phyloP scores from a whole-genome alignment of 768 basidiomycete species.

The Termitomyces sp. region DNA sequence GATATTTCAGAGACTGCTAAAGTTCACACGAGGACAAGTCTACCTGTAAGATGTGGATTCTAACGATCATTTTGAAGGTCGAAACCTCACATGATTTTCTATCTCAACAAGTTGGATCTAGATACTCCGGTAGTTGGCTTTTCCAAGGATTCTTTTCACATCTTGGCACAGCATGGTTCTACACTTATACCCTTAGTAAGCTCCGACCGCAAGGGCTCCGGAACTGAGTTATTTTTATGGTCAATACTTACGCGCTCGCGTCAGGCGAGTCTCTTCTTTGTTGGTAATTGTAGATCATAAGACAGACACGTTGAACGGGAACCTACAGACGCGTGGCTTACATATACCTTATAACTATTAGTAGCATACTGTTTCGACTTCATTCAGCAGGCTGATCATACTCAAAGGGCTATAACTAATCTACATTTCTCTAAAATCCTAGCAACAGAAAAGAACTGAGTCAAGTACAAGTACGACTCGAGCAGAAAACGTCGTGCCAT shows the following conservation, averaged over 20 bases:
- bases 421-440: conserved; percentile 1
- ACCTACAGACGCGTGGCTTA: too few relatives aligned
- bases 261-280: too few relatives aligned
- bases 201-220: neutral
- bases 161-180: neutral
- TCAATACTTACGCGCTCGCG: too few relatives aligned
- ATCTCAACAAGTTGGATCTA: too few relatives aligned
- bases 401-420: neutral
- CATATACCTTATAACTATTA: too few relatives aligned
- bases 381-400: neutral
- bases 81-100: neutral
- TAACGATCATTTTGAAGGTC: neutral
- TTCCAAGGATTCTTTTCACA: neutral
- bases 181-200: too few relatives aligned
- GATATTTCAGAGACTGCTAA: neutral
- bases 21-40: neutral
- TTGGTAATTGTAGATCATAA: too few relatives aligned
- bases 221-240: neutral
- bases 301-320: too few relatives aligned
- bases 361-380: neutral
- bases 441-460: neutral
- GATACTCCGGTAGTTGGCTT: too few relatives aligned
- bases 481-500: conserved; percentile 1
- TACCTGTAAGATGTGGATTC: neutral
- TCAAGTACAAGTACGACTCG: conserved; percentile 6